Evolutionary conservation across 2,329 filamentous ascomycete genomes (phyloP), one percentile per base, ranked within the genome.

Genomic region (Chaetomiaceae sp.): DNA sequence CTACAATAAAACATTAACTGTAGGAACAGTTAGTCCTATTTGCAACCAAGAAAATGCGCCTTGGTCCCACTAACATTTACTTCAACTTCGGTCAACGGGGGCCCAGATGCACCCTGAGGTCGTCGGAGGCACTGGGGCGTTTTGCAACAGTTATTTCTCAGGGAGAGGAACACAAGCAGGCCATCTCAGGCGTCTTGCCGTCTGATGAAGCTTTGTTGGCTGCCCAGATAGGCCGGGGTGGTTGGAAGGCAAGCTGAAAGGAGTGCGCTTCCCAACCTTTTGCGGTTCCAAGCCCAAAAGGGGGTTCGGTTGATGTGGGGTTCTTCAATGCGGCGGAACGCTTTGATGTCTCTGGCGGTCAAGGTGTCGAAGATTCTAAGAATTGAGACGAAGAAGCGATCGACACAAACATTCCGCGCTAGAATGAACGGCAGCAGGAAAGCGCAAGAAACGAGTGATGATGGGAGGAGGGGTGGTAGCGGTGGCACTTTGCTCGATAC

Each of bases 1-100:
- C 50, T 52, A 54, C 36, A 47, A 16, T 48, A 47, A 57, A 20
- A 56, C 56, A 60, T 55, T 55, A 55, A 58, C 54, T 59, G 50
- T 32, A 18, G 9, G 25, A 9, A 9, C 25, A 27, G 25, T 27
- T 27, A 27, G 25, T 27, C 5, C 25, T 9, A 9, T 27, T 5
- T n/a, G n/a, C n/a, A n/a, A n/a, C n/a, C n/a, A n/a, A n/a, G n/a
- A n/a, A n/a, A n/a, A n/a, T n/a, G n/a, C n/a, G n/a, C n/a, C n/a
- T n/a, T n/a, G n/a, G n/a, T n/a, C n/a, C n/a, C 27, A 14, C 27
- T 27, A n/a, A 44, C 34, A 27, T n/a, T 46, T 37, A 21, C 40
- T 42, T 10, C 23, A 29, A 29, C 3, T n/a, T 40, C 11, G 23
- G 33, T n/a, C n/a, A n/a, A n/a, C n/a, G n/a, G n/a, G n/a, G n/a